Evolutionary conservation across 2,329 filamentous ascomycete species (phyloP).

Genomic region (Verticillium klebahnii): DNA sequence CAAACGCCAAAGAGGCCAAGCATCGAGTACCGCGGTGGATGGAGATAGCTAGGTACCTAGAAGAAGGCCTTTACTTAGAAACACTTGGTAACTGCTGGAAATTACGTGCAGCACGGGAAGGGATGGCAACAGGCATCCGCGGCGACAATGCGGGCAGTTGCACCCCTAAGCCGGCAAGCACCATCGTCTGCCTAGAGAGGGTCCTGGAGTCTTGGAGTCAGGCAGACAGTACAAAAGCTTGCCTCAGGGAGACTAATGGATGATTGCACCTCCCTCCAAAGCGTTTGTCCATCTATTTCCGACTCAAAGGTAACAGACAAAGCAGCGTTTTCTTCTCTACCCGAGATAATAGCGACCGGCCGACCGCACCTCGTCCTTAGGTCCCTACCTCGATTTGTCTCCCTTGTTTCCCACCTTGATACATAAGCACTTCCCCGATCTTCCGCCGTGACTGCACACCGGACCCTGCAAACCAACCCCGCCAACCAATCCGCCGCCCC

Average conservation of each 20-base stretch:
- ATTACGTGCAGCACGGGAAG: no score
- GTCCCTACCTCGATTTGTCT: neutral
- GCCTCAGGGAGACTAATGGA: neutral
- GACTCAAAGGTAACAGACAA: neutral
- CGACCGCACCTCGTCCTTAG: neutral
- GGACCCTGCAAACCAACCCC: neutral
- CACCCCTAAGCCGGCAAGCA: neutral
- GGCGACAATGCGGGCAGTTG: neutral
- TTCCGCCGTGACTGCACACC: neutral
- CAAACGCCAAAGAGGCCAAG: neutral
- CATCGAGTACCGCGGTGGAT: neutral
- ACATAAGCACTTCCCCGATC: neutral
- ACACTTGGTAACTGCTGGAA: no score
- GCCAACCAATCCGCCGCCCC: neutral
- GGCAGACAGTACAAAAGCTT: neutral
- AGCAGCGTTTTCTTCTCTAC: neutral
- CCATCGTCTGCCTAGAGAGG: neutral
- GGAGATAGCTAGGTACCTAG: neutral
- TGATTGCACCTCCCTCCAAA: neutral
- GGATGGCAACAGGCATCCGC: neutral
- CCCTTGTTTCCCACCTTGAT: neutral
- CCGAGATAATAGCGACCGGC: no score
- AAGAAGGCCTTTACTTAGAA: neutral
- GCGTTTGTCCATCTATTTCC: neutral
- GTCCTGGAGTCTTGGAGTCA: neutral